These are phyloP conservation scores for Tetracladium setigerum DNA, from an alignment of 495 filamentous ascomycete species.

Conservation along the genomic window DNA sequence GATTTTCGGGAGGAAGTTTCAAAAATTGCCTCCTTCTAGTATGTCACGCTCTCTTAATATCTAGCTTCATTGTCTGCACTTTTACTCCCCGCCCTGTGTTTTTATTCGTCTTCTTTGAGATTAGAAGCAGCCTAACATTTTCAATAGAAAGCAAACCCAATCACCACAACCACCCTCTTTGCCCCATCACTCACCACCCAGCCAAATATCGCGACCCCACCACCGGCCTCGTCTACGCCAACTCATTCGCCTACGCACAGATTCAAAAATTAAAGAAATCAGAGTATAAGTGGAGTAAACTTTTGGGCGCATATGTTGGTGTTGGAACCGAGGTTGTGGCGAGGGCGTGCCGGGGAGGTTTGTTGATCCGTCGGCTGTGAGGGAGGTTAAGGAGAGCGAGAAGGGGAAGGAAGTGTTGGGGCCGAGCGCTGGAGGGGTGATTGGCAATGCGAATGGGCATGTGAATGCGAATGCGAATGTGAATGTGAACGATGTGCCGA, in stretches of 20 bases:
- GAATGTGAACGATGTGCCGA: no score
- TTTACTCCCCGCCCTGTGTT: not conserved
- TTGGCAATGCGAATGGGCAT: no score
- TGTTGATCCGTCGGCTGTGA: slow-evolving; percentile 16
- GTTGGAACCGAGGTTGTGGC: slow-evolving; percentile 45
- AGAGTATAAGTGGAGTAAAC: slow-evolving; percentile 65
- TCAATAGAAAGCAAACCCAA: slow-evolving; percentile 36
- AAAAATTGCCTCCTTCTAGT: slow-evolving; percentile 36
- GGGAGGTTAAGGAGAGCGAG: no score
- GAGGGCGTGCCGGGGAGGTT: slow-evolving; percentile 64
- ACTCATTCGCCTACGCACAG: slow-evolving; percentile 65
- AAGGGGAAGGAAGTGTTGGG: no score
- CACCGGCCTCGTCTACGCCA: slow-evolving; percentile 70
- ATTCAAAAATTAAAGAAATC: slow-evolving; percentile 57
- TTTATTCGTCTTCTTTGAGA: not conserved
- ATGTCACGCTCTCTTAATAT: slow-evolving; percentile 16
- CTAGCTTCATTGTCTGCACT: slow-evolving; percentile 1
- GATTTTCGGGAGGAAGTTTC: slow-evolving; percentile 44
- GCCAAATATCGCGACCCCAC: slow-evolving; percentile 70
- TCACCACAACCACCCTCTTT: slow-evolving; percentile 40
- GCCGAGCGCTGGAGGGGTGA: no score
- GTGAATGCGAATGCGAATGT: no score
- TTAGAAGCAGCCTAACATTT: slow-evolving; percentile 8
- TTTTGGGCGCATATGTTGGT: slow-evolving; percentile 72
- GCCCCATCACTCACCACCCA: slow-evolving; percentile 72